Conservation (phyloP, 306 rosid species). For the Vigna trinervia region DNA sequence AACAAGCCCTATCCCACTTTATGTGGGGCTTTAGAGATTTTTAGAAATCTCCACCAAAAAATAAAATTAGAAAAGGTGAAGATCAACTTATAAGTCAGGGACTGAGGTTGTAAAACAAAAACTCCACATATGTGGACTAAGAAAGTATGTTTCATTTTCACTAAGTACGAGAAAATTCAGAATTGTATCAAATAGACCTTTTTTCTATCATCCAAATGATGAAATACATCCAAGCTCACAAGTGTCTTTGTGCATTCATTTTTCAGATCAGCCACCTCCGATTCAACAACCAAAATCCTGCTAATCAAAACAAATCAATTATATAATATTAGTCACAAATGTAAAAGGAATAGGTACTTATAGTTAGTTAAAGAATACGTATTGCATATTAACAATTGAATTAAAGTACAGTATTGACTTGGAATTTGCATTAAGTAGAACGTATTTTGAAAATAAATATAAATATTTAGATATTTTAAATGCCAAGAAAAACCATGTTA, state of each 20-base stretch:
- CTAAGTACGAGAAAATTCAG: conserved; percentile 36
- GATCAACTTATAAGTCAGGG: too few species aligned
- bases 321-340: conserved; percentile 17
- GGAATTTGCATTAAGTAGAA: conserved; percentile 9
- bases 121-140: conserved; percentile 5
- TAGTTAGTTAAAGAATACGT: background rate
- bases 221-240: conserved; percentile 51
- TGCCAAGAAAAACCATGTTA: background rate
- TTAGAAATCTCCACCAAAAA: too few species aligned
- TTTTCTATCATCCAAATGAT: conserved; percentile 48
- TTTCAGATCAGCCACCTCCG: conserved; percentile 42
- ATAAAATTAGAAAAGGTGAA: too few species aligned
- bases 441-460: background rate
- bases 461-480: background rate
- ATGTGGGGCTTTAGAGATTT: too few species aligned
- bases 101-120: conserved; percentile 18
- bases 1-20: too few species aligned
- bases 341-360: conserved; percentile 16
- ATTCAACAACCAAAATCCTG: conserved; percentile 47
- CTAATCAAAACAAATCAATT: background rate
- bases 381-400: background rate
- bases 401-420: background rate
- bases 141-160: conserved; percentile 24
- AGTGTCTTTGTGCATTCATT: conserved; percentile 45
- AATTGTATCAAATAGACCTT: conserved; percentile 44